Percentiles rank a stretch among this genome's conserved stretches.
phyloP scores from a whole-genome alignment of 768 basidiomycete genomes.

The Trametes cinnabarina region DNA sequence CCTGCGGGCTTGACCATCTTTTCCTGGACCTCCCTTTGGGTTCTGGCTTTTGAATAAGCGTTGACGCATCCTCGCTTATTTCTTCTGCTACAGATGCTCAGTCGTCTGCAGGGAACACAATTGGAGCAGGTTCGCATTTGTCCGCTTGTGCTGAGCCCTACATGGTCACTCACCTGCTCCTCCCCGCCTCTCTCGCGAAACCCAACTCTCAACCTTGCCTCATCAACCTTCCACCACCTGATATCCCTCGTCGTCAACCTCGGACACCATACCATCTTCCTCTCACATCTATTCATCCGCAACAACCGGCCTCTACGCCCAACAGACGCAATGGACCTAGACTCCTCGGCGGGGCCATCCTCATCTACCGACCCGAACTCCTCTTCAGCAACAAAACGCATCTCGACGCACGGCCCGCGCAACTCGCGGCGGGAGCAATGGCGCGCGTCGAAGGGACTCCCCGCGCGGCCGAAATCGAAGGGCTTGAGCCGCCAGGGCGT shows the following conservation, averaged over 20 bases:
- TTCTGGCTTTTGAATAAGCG: slow-evolving; percentile 3
- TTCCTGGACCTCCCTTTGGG: slow-evolving; percentile 9
- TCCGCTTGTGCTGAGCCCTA: not conserved
- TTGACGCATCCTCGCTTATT: slow-evolving; percentile 6
- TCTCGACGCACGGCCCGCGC: slow-evolving; percentile 84
- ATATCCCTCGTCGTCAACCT: no score
- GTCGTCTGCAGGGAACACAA: slow-evolving; percentile 4
- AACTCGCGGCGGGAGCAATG: slow-evolving; percentile 77
- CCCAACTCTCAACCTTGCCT: not conserved
- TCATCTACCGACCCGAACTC: slow-evolving; percentile 29
- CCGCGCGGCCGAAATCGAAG: slow-evolving; percentile 45
- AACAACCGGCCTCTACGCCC: not conserved
- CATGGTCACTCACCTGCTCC: not conserved
- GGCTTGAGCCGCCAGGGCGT: slow-evolving; percentile 70
- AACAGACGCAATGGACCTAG: slow-evolving; percentile 55
- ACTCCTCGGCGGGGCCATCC: slow-evolving; percentile 31
- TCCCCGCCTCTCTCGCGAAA: not conserved
- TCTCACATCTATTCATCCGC: not conserved
- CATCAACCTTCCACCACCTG: not conserved
- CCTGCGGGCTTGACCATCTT: slow-evolving; percentile 19
- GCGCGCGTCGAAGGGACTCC: slow-evolving; percentile 76
- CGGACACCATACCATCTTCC: not conserved
- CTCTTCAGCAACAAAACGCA: slow-evolving; percentile 32
- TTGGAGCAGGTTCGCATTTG: slow-evolving; percentile 19
- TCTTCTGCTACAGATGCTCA: slow-evolving; percentile 13